Evolutionary conservation across 192 early-diverging fungal species (phyloP), one percentile per base, ranked within the genome.

Genomic region (Lobosporangium transversale): DNA sequence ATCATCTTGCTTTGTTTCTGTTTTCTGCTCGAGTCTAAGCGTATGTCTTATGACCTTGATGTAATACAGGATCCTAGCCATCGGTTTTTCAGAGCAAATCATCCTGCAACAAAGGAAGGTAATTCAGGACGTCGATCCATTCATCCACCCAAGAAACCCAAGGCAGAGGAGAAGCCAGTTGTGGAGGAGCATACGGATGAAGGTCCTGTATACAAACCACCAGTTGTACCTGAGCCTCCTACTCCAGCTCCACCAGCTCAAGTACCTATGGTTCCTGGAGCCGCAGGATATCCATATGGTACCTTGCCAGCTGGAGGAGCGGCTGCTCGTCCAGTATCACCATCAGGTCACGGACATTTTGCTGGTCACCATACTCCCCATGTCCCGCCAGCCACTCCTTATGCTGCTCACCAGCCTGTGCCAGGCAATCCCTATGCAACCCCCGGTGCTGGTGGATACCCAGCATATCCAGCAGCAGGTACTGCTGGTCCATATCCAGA

Each of bases 151-250:
- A 67, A 66, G 20, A 58, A 66, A 14, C 4, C 33, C 21, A 61
- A 70, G 29, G 18, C 51, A 1, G 73, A 66, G 11, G 63, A 65
- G n/a, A 76, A 61, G 37, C 64, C 64, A n/a, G 73, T n/a, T 2
- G 63, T 44, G 24, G 73, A 67, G 1, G 58, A 56, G 17, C 15
- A 57, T 21, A 23, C 31, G 3, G 73, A 76, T 62, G 73, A 76
- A 23, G 73, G 64, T n/a, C 73, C 73, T 20, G 73, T 76, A 18
- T 76, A 76, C 40, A 31, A 66, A 10, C 73, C 73, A 30, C 73
- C 73, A 42, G 73, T 76, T 2, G 73, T 76, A 9, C 44, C 71
- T 23, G 71, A 75, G 44, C 29, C 70, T 18, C 33, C 58, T 6
- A 29, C 43, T 18, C 24, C 29, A 27, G 35, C 42, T 29, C 30